These are phyloP conservation scores for Phytomonas serpens DNA, from an alignment of 208 protist genomes.

Conservation along the genomic window DNA sequence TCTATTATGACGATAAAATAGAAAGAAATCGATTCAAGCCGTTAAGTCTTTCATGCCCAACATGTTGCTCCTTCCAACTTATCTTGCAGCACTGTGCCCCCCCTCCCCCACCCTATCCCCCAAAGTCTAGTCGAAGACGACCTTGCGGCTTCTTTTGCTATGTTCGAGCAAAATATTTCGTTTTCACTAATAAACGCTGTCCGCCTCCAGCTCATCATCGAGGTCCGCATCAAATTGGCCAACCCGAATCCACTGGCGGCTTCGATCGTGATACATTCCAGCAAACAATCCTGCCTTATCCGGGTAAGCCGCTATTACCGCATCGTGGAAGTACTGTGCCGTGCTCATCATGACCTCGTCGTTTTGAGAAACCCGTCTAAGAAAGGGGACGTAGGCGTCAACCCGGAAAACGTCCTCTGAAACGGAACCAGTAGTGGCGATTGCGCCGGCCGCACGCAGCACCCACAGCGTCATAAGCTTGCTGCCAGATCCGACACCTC, in stretches of 20 bases:
- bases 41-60: background rate
- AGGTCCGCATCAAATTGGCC: conserved; percentile 84
- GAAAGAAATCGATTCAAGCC: background rate
- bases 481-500: conserved; percentile 42
- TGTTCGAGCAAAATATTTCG: background rate
- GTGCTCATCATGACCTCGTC: conserved; percentile 80
- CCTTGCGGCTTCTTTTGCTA: conserved; percentile 8
- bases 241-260: conserved; percentile 49
- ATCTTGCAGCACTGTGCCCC: background rate
- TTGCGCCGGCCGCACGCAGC: conserved; percentile 67
- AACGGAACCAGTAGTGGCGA: conserved; percentile 49
- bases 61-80: background rate
- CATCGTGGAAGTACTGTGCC: conserved; percentile 73
- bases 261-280: conserved; percentile 37
- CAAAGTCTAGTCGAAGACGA: background rate
- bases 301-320: conserved; percentile 43
- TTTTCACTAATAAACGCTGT: conserved; percentile 47
- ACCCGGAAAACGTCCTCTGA: conserved; percentile 28
- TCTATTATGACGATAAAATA: background rate
- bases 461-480: conserved; percentile 80
- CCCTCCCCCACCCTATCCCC: background rate
- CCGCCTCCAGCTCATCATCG: conserved; percentile 79
- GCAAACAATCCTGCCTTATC: conserved; percentile 18
- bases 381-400: conserved; percentile 52
- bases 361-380: conserved; percentile 48